Conservation (phyloP, 2,329 filamentous ascomycete species). For the Botrytis galanthina region DNA sequence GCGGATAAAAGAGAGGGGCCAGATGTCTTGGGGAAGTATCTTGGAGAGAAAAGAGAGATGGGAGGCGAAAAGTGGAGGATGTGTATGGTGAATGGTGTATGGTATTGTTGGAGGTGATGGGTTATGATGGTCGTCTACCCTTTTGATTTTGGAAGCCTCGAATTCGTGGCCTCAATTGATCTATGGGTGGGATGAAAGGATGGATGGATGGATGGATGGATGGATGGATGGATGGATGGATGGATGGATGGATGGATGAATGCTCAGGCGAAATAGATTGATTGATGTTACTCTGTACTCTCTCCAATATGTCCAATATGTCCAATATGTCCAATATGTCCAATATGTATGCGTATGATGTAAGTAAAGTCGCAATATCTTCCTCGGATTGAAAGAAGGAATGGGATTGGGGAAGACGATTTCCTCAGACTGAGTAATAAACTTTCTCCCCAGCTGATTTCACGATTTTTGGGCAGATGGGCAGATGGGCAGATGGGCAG, state of each 20-base stretch:
- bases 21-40: background rate
- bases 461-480: background rate
- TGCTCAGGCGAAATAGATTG: background rate
- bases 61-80: background rate
- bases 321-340: no score
- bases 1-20: background rate
- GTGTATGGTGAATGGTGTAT: background rate
- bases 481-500: background rate
- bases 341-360: background rate
- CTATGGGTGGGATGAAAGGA: background rate
- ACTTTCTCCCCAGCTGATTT: background rate
- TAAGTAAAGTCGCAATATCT: background rate
- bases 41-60: background rate
- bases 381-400: background rate
- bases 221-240: background rate
- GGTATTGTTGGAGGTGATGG: background rate
- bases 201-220: background rate
- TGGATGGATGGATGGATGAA: background rate
- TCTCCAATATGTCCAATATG: background rate
- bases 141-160: background rate
- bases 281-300: background rate
- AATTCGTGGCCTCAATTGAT: constrained; percentile 3
- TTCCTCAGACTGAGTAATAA: background rate
- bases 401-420: background rate
- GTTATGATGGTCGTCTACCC: background rate